Evolutionary conservation across 2,329 filamentous ascomycete species (phyloP).

Genomic region (Apiospora saccharicola): DNA sequence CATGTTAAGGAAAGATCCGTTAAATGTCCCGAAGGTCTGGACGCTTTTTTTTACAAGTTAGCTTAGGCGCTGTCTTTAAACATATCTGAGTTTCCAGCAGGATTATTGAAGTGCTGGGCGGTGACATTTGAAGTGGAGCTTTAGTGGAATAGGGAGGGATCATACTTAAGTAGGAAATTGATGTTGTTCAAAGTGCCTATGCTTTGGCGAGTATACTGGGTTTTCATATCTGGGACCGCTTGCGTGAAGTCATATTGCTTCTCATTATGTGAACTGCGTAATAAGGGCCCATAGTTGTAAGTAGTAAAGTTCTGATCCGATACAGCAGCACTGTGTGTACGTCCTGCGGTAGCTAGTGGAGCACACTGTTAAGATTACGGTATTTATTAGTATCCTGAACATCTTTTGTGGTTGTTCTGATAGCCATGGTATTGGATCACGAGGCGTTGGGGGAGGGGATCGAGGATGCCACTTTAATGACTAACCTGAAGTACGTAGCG

Average conservation of each 20-base stretch:
- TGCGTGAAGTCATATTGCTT: not conserved
- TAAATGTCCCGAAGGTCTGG: not conserved
- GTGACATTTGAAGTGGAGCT: too few species aligned
- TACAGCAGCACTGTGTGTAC: not conserved
- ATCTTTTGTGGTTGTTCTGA: not conserved
- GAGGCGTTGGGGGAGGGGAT: too few species aligned
- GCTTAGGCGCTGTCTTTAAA: too few species aligned
- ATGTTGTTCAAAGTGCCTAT: not conserved
- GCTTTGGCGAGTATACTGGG: not conserved
- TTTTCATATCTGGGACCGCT: not conserved
- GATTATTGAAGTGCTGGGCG: too few species aligned
- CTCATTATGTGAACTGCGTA: too few species aligned
- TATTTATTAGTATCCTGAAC: not conserved
- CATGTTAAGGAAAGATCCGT: not conserved
- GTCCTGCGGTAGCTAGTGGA: not conserved
- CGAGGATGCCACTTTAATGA: not conserved
- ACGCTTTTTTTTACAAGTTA: not conserved
- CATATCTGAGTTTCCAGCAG: too few species aligned
- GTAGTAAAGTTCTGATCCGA: constrained; percentile 10
- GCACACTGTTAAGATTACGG: not conserved
- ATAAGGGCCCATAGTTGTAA: not conserved
- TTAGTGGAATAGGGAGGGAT: too few species aligned
- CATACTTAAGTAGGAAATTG: not conserved
- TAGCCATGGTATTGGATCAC: not conserved
- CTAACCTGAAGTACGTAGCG: constrained; percentile 28